Conservation (phyloP, 768 basidiomycete genomes). For the Ephemerocybe angulata region DNA sequence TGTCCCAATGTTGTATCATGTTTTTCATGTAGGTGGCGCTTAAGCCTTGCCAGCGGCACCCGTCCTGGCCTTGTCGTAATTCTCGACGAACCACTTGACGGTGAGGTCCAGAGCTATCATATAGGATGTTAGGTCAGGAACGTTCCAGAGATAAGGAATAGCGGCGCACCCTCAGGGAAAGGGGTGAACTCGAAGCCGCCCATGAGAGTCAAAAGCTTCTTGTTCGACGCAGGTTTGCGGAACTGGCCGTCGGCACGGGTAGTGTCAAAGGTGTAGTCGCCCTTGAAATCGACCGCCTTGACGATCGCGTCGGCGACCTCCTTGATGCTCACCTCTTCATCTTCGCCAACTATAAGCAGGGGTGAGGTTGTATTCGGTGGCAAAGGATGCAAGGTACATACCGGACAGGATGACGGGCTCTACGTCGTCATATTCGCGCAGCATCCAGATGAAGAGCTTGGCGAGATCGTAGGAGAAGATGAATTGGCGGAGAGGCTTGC, state of each 20-base stretch:
- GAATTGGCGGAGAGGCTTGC: conserved; percentile 93
- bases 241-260: conserved; percentile 88
- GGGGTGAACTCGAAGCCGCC: conserved; percentile 89
- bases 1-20: no score
- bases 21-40: no score
- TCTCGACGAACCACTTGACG: conserved; percentile 85
- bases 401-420: conserved; percentile 92
- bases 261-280: conserved; percentile 83
- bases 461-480: conserved; percentile 97
- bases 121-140: conserved; percentile 5
- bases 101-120: conserved; percentile 67
- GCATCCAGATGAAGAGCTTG: conserved; percentile 90
- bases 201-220: conserved; percentile 73
- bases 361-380: background rate
- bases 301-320: conserved; percentile 89
- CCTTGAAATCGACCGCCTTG: conserved; percentile 72
- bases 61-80: conserved; percentile 70
- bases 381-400: conserved; percentile 22
- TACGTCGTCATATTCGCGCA: conserved; percentile 87
- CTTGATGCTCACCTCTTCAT: conserved; percentile 92
- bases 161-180: conserved; percentile 67
- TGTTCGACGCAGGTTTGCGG: conserved; percentile 94
- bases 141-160: background rate
- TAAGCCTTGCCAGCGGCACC: conserved; percentile 25
- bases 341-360: conserved; percentile 83